Base-by-base conservation (phyloP, 1,139 yeast genomes). In the Suhomyces bribrorum region DNA sequence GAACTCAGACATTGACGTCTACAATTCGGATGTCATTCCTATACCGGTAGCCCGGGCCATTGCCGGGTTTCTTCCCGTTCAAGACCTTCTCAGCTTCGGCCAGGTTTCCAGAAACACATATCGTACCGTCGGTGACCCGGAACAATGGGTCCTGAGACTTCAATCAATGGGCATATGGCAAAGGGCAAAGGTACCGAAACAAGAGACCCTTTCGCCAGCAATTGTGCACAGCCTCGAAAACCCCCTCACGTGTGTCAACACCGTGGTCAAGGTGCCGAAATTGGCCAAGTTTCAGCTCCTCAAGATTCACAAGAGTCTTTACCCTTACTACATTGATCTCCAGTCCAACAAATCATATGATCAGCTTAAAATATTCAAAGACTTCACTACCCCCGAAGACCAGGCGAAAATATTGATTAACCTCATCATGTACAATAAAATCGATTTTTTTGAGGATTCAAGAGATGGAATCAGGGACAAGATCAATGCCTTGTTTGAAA, bases 401-500 rank as follows among this genome's bases (percentile, higher is more conserved):
- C 83, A 78, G 50, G 69, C 80, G 11, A 60, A 58, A 39, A 57
- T 77, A 24, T 53, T 77, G 26, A 57, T 59, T 7, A 62, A 75
- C 35, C 64, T 73, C 38, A 56, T 70, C 38, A 54, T 50, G 22
- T 73, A 63, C 50, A 69, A 73, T 36, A 53, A 48, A 32, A 60
- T 70, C 12, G 81, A 69, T 60, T 53, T 60, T 49, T 50, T 54
- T 34, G 66, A 61, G 36, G 60, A 63, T 41, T 48, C 69, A 3
- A 56, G 68, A 36, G 54, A 58, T 16, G 54, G 61, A 5, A 69
- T 69, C 16, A 54, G 69, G 24, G 78, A 73, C 35, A 74, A 78
- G 47, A 61, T 83, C 35, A 71, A 70, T 26, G 69, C 84, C 2
- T 68, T 83, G n/a, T 62, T 81, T 33, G 94, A 85, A 52, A 69